Evolutionary conservation across 768 basidiomycete genomes (phyloP), one percentile per base, ranked within the genome.

Genomic region (Rhodotorula kratochvilovae): DNA sequence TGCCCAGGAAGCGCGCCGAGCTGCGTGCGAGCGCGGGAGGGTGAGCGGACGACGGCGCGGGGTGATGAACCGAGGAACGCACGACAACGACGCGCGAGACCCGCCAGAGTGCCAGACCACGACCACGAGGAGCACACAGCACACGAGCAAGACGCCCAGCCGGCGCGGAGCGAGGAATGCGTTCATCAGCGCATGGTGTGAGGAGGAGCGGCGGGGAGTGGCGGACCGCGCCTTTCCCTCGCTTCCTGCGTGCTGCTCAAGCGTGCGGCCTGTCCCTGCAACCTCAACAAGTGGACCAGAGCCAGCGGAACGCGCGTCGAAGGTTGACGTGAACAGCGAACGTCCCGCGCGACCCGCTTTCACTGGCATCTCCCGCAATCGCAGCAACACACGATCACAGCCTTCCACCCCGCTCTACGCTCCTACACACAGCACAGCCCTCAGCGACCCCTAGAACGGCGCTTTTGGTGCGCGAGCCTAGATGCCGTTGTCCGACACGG

Each of bases 401-500:
- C n/a, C n/a, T n/a, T n/a, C n/a, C n/a, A n/a, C n/a, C n/a, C n/a
- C n/a, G n/a, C n/a, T n/a, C n/a, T n/a, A n/a, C n/a, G n/a, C n/a
- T 29, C 13, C 51, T 6, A 10, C 8, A 29, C n/a, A 53, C 31
- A 33, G 10, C 6, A 42, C 5, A 25, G 36, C 27, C 17, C 23
- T 45, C n/a, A 19, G 6, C 25, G 48, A n/a, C n/a, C n/a, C n/a
- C n/a, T n/a, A n/a, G n/a, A n/a, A n/a, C n/a, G n/a, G 25, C 48
- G 25, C 48, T 50, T 50, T 50, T 50, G 1, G 25, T 11, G 25
- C 48, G 25, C 25, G 27, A 45, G 16, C 46, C 35, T 59, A 66
- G n/a, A 59, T 48, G 25, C 70, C 66, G 46, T 53, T 39, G 35
- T 63, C 70, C 21, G 70, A 71, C 17, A 57, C 56, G 19, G 57